phyloP scores from a whole-genome alignment of 2,329 filamentous ascomycete species.

The Penicillium sp. region DNA sequence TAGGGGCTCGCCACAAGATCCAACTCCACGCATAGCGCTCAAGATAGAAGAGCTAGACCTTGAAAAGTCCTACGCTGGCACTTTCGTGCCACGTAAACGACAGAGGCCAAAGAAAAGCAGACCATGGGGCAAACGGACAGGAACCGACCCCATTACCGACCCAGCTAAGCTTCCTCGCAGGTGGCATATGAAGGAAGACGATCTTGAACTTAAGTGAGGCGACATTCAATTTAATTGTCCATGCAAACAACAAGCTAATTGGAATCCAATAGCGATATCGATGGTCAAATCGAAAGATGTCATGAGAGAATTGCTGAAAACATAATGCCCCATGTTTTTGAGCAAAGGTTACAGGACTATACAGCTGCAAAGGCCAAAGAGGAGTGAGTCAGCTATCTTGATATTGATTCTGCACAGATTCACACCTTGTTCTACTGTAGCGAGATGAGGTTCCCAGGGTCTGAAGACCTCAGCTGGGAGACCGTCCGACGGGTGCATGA shows the following conservation, averaged over 20 bases:
- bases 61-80: not conserved
- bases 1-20: not conserved
- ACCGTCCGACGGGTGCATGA: not conserved
- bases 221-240: accelerated
- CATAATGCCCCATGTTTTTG: slow-evolving; percentile 1
- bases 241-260: not conserved
- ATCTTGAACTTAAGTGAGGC: not conserved
- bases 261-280: not conserved
- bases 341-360: not conserved
- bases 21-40: not conserved
- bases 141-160: not conserved
- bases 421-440: not conserved
- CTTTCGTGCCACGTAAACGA: not conserved
- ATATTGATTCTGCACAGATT: not conserved
- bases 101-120: not conserved
- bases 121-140: not conserved
- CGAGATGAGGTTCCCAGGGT: not conserved
- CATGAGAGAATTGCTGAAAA: slow-evolving; percentile 4
- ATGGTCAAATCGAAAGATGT: slow-evolving; percentile 5
- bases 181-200: slow-evolving; percentile 8
- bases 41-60: slow-evolving; percentile 1
- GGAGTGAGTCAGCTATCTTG: not conserved
- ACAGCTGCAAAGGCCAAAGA: not conserved
- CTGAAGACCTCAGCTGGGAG: not conserved
- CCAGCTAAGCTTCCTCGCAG: not conserved